Evolutionary conservation across 2,329 filamentous ascomycete species (phyloP).

Genomic region (Coleophoma cylindrospora): DNA sequence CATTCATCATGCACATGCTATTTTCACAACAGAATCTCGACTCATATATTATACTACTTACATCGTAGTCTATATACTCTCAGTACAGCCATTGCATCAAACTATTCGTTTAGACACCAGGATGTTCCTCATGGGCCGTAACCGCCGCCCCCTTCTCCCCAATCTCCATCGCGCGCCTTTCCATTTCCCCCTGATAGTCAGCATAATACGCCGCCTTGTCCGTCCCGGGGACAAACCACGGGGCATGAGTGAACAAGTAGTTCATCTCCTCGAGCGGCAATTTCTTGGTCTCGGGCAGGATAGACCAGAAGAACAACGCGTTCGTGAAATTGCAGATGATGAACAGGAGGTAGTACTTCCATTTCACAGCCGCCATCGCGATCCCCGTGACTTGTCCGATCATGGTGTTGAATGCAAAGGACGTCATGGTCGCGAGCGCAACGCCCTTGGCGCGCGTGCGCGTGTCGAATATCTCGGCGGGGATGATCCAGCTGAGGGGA

Average conservation of each 20-base stretch:
- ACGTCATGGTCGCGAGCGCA: slow-evolving; percentile 67
- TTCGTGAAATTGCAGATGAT: slow-evolving; percentile 65
- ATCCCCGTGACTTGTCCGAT: slow-evolving; percentile 65
- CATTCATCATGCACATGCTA: too few species aligned
- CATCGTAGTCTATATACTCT: too few species aligned
- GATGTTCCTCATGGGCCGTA: neutral
- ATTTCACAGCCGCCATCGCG: slow-evolving; percentile 38
- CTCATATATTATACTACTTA: too few species aligned
- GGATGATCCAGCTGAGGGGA: slow-evolving; percentile 58
- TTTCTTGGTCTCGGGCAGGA: slow-evolving; percentile 62
- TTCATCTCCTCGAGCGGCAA: slow-evolving; percentile 66
- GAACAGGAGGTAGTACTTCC: slow-evolving; percentile 51
- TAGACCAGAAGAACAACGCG: slow-evolving; percentile 61
- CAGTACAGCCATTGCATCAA: too few species aligned
- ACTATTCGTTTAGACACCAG: too few species aligned
- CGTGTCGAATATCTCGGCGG: slow-evolving; percentile 73
- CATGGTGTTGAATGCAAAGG: slow-evolving; percentile 73
- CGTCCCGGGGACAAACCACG: slow-evolving; percentile 52
- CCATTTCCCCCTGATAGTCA: neutral
- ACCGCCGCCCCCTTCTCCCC: neutral
- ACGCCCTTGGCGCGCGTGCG: slow-evolving; percentile 71
- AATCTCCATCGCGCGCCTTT: neutral
- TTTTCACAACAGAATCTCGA: too few species aligned
- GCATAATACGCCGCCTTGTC: slow-evolving; percentile 29
- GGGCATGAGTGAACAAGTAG: slow-evolving; percentile 58